These are phyloP conservation scores for Myxozyma neotropica DNA, from an alignment of 805 yeast genomes.

Conservation along the genomic window DNA sequence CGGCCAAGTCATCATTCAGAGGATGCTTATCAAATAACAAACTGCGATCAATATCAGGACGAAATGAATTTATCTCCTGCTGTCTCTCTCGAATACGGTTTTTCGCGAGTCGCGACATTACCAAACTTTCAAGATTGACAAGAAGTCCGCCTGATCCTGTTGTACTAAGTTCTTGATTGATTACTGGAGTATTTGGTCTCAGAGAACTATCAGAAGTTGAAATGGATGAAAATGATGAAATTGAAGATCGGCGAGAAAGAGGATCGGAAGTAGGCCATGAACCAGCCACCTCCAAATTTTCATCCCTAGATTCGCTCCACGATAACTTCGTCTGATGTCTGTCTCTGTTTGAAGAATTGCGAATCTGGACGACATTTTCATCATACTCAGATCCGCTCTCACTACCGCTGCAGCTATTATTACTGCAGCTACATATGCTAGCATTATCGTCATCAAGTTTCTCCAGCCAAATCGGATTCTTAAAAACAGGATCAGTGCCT, in stretches of 20 bases:
- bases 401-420: background rate
- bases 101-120: constrained; percentile 3
- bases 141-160: background rate
- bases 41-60: background rate
- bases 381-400: constrained; percentile 5
- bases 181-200: constrained; percentile 5
- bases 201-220: constrained; percentile 3
- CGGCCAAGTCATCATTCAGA: background rate
- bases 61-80: background rate
- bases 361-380: constrained; percentile 1
- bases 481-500: constrained; percentile 2
- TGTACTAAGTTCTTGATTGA: background rate
- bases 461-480: constrained; percentile 10
- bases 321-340: background rate
- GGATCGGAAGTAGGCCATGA: background rate
- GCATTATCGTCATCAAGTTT: background rate
- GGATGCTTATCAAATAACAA: background rate
- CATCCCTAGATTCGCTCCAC: background rate
- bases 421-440: background rate
- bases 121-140: background rate
- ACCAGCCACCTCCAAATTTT: background rate
- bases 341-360: no score
- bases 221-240: background rate
- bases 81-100: background rate
- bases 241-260: background rate